These are phyloP conservation scores for Myxozyma nipponensis DNA, from an alignment of 805 yeast species.

Conservation along the genomic window DNA sequence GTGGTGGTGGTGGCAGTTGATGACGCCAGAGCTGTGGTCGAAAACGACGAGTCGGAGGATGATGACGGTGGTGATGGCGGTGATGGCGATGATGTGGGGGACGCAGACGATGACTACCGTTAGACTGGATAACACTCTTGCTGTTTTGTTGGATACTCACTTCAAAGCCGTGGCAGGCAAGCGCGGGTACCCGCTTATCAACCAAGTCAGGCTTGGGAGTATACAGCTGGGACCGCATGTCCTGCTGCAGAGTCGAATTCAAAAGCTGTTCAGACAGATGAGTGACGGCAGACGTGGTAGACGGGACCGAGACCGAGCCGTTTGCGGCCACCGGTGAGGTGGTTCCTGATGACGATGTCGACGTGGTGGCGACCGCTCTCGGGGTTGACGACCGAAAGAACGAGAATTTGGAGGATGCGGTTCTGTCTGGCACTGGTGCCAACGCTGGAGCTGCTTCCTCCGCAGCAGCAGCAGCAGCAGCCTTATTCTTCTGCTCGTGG, in stretches of 20 bases:
- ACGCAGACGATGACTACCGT: not conserved
- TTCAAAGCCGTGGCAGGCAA: not conserved
- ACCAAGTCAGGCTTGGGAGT: conserved; percentile 25
- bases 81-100: conserved; percentile 4
- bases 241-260: not conserved
- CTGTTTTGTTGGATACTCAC: not conserved
- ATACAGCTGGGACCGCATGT: conserved; percentile 1
- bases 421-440: conserved; percentile 2
- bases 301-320: not conserved
- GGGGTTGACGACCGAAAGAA: conserved; percentile 20
- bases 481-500: not conserved
- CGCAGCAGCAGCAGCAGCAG: conserved; percentile 1
- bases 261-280: not conserved
- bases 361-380: not conserved
- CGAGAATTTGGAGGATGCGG: conserved; percentile 11
- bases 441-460: conserved; percentile 3
- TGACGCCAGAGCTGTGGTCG: conserved; percentile 2
- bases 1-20: conserved; percentile 8
- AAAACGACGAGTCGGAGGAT: conserved; percentile 14
- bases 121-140: too few species aligned
- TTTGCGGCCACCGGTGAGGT: conserved; percentile 5
- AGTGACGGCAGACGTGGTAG: not conserved
- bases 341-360: conserved; percentile 1
- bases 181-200: conserved; percentile 22
- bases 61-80: conserved; percentile 2